Percentiles rank a stretch among this genome's conserved stretches.
Conservation (phyloP, 2,329 filamentous ascomycete genomes). For the Cercospora brassicicola region DNA sequence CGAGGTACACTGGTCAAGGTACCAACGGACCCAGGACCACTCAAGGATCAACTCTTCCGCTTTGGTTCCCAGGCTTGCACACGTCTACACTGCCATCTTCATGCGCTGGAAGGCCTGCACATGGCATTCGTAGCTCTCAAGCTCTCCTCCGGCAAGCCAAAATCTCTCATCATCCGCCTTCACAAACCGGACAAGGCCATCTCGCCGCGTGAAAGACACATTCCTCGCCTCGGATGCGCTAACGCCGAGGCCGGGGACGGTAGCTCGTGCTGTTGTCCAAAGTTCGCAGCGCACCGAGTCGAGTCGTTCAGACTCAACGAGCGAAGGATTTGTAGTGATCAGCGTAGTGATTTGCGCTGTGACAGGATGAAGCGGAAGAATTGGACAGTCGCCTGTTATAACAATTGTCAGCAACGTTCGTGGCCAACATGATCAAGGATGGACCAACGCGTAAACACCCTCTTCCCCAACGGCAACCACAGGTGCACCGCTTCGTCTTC, state of each 20-base stretch:
- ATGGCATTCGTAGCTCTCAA: constrained; percentile 41
- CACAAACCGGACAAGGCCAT: constrained; percentile 39
- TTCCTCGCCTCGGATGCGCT: constrained; percentile 12
- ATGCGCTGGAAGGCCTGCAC: neutral
- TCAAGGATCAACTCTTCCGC: neutral
- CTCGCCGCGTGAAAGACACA: constrained; percentile 35
- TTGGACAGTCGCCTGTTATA: constrained; percentile 30
- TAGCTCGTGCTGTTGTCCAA: constrained; percentile 8
- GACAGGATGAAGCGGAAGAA: constrained; percentile 33
- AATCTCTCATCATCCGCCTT: constrained; percentile 33
- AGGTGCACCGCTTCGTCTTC: constrained; percentile 31
- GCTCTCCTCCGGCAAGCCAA: constrained; percentile 37
- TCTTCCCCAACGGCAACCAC: constrained; percentile 36
- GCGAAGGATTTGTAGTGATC: constrained; percentile 29
- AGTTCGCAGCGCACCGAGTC: constrained; percentile 29
- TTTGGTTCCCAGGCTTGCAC: neutral
- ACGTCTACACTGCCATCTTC: neutral
- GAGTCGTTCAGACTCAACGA: constrained; percentile 28
- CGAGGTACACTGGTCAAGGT: neutral
- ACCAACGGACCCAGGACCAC: neutral
- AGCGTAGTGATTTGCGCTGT: constrained; percentile 35
- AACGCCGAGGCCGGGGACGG: neutral
- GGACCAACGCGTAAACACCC: constrained; percentile 32
- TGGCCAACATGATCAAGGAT: neutral
- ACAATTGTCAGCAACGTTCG: neutral